Evolutionary conservation across 139 green algal species (phyloP).

Genomic region (Pleodorina starrii): DNA sequence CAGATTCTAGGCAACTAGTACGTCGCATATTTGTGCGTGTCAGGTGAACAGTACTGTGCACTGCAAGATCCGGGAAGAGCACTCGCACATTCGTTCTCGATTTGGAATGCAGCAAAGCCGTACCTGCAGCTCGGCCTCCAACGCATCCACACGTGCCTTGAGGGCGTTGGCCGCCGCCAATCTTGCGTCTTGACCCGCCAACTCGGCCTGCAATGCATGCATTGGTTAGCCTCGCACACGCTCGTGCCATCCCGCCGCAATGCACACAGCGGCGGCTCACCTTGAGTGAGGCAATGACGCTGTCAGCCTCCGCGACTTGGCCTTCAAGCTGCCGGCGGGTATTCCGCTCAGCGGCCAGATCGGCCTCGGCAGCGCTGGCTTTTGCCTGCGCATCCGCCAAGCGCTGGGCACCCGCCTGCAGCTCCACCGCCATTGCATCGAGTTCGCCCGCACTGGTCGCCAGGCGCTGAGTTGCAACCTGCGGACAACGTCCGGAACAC

Average conservation of each 20-base stretch:
- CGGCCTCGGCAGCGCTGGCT: background rate
- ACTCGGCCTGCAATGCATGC: too few species aligned
- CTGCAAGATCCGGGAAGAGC: too few species aligned
- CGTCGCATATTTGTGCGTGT: too few species aligned
- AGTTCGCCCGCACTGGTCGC: background rate
- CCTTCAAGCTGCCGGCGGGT: background rate
- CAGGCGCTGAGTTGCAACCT: background rate
- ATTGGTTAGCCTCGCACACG: too few species aligned
- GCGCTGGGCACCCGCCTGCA: background rate
- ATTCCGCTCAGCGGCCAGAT: background rate
- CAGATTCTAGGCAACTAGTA: too few species aligned
- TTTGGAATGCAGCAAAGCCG: background rate
- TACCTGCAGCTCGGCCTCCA: background rate
- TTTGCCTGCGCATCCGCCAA: background rate
- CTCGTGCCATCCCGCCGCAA: too few species aligned
- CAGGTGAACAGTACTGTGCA: too few species aligned
- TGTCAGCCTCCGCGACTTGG: background rate
- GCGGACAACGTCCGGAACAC: background rate
- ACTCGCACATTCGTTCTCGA: too few species aligned
- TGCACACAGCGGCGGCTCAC: too few species aligned
- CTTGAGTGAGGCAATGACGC: background rate
- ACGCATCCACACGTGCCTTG: background rate
- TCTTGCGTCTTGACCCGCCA: background rate
- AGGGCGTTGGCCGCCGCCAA: background rate
- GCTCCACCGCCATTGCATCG: background rate